Evolutionary conservation across 306 rosid genomes (phyloP), one percentile per base, ranked within the genome.

Genomic region (Quercus engelmannii): DNA sequence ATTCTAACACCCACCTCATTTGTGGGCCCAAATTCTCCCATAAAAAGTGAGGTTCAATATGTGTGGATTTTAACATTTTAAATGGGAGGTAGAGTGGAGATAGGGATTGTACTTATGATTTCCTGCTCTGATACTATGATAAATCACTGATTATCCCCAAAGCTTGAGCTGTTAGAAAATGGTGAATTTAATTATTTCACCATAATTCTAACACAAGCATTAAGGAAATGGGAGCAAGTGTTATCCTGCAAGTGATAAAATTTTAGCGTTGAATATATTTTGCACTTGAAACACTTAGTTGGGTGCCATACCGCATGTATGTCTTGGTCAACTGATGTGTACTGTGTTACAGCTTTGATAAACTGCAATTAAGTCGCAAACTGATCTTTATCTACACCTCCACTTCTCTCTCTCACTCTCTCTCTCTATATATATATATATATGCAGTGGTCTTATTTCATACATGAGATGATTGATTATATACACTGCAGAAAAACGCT

Each of bases 401-500:
- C 21, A 23, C 46, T 49, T 3, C 15, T 46, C 52, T 46, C 52
- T 65, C 54, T 20, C 3, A 25, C 57, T 75, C 21, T n/a, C 49
- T 55, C 41, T 52, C 76, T 56, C 67, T 30, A 1, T 38, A 7
- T 38, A 6, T 38, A 38, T 38, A 38, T 38, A 7, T 38, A 7
- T 38, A 38, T 38, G 46, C 35, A 4, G 19, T 25, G 33, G 38
- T 25, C 13, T n/a, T 15, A 33, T 15, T 63, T 63, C 41, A 30
- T 28, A 5, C 15, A 12, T 15, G 19, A 5, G 69, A 26, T 67
- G 72, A 8, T 46, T 33, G 51, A 67, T 67, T 19, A 67, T n/a
- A 33, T 67, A 19, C 26, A 33, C 28, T 18, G 72, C 84, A 94
- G 99, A 92, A 94, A 94, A 94, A 92, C 17, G 91, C 97, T 78